Conservation (phyloP, 2,329 filamentous ascomycete genomes). For the Amylocarpus encephaloides region DNA sequence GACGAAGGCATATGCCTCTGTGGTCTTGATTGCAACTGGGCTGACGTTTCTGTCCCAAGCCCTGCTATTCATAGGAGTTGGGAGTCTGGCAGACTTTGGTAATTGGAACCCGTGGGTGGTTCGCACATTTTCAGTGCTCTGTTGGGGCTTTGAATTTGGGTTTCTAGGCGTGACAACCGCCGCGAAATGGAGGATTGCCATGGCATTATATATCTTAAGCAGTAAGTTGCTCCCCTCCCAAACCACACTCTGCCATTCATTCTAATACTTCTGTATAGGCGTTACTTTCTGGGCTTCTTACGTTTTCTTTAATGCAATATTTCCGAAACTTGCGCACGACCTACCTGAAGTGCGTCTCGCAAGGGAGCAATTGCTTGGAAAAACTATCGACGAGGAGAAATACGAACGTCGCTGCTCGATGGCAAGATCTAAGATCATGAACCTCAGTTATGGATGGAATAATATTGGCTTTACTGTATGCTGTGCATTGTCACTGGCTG, state of each 20-base stretch:
- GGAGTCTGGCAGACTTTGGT: constrained; percentile 29
- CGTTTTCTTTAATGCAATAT: constrained; percentile 31
- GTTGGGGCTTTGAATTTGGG: constrained; percentile 30
- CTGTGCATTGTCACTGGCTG: constrained; percentile 25
- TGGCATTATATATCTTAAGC: constrained; percentile 30
- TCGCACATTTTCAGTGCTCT: constrained; percentile 25
- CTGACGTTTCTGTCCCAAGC: constrained; percentile 27
- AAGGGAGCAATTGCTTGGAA: constrained; percentile 18
- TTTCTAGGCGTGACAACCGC: constrained; percentile 26
- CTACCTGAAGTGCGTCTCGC: constrained; percentile 26
- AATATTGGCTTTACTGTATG: constrained; percentile 28
- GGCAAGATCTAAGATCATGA: constrained; percentile 29
- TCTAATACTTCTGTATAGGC: constrained; percentile 11
- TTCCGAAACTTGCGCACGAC: constrained; percentile 29
- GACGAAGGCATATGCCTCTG: constrained; percentile 26
- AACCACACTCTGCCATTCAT: background rate
- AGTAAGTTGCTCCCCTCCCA: constrained; percentile 16
- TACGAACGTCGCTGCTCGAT: constrained; percentile 27
- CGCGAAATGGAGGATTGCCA: constrained; percentile 26
- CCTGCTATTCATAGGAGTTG: constrained; percentile 26
- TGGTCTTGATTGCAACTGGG: constrained; percentile 27
- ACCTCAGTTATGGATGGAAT: constrained; percentile 29
- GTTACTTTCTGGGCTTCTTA: constrained; percentile 30
- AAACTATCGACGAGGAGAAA: constrained; percentile 21
- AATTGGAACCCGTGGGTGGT: constrained; percentile 31